Base-by-base conservation (phyloP, 441 rosid species). In the Bruguiera hainesii region DNA sequence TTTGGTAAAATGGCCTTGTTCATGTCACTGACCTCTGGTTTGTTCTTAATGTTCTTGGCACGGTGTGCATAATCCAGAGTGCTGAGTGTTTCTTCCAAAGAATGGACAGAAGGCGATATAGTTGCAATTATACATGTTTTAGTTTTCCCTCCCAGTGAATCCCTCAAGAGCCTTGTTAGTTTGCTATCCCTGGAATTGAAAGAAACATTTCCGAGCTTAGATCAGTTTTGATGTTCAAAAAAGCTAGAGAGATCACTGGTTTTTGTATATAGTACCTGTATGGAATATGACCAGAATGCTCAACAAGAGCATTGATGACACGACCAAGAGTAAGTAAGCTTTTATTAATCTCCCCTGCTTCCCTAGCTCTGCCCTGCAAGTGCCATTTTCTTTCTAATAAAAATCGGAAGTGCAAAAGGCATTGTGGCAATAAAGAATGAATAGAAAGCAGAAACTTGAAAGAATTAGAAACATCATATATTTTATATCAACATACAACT, bases 1-100 rank as follows among this genome's bases (percentile, higher is more conserved):
- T 11, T 42, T 13, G 48, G 48, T 11, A 13, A 9, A 42, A 42
- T 42, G 48, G 48, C 48, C 16, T 2, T 42, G 48, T 11, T 42
- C 18, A 11, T 42, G 18, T 42, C 96, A 55, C 28, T 55, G 11
- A 55, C 58, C 96, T 95, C 96, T 66, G 98, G 99, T 78, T 83
- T 92, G 79, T 95, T 95, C 87, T 88, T 95, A 75, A 95, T 95
- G 70, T 92, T 92, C 81, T 95, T 95, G 52, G 99, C 98, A 63
- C 98, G 96, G 70, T 95, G 93, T 10, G 98, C 99, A 82, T 95
- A 92, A 80, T 95, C 98, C 63, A 95, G 82, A 66, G 99, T 95
- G 82, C 95, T 95, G 68, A 95, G 96, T 55, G 99, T 95, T 85
- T 95, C 99, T 76, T 95, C 98, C 81, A 95, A 77, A 82, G 89